Evolutionary conservation across 163 green algal genomes (phyloP), one percentile per base, ranked within the genome.

Genomic region (Scenedesmus sp.): DNA sequence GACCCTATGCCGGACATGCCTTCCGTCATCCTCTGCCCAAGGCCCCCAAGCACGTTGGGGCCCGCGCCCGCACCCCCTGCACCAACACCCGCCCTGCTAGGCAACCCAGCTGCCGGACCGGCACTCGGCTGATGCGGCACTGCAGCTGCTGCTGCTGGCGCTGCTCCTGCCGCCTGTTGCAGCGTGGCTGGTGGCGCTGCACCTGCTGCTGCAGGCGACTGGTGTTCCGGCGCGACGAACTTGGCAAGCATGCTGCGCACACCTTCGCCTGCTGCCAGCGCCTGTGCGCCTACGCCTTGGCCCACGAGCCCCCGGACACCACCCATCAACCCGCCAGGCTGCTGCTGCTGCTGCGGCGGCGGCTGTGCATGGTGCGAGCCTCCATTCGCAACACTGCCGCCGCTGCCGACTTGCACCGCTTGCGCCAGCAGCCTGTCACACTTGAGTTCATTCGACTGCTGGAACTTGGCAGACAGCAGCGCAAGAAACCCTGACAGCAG

Each of bases 401-500:
- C 53, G 73, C 37, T 81, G 59, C 79, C 35, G 24, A 24, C 46
- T 12, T 26, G 16, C 0, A 53, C 44, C 13, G 68, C 85, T 30
- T 90, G 85, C 59, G 85, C 87, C 35, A 91, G 26, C 78, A 91
- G 59, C 35, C 87, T 40, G 42, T 91, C 87, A 81, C 87, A 91
- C 73, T 91, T 87, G 12, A 91, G 16, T 24, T 91, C 87, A 56
- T 91, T 91, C 35, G 87, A 16, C 78, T 91, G 87, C 87, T 91
- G 87, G 26, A 53, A 87, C 37, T 87, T 87, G 1, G 87, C 56
- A 78, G 87, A 86, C 87, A 91, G 59, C 53, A 87, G 15, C 6
- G 78, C 78, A 81, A 81, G 35, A 56, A 91, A n/a, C 43, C 78
- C 56, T 30, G 79, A 91, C 40, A 91, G 78, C 78, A 91, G 42